These are phyloP conservation scores for Petunia hybrid DNA, from an alignment of 305 asterid species.

Conservation along the genomic window DNA sequence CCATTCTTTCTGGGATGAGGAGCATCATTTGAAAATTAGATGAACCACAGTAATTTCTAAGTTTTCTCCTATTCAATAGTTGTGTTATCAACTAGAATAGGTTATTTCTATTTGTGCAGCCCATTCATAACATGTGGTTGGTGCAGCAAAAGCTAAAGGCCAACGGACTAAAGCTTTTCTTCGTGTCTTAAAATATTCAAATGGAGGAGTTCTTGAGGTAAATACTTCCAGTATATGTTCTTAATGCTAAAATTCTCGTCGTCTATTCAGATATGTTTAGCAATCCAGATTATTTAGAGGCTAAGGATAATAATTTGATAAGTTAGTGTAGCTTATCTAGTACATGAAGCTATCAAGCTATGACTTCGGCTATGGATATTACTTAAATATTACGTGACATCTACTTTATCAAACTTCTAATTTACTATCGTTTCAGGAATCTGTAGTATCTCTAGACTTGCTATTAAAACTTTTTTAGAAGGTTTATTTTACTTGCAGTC, in stretches of 20 bases:
- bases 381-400: background rate
- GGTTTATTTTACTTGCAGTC: background rate
- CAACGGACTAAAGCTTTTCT: slow-evolving; percentile 80
- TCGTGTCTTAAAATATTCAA: slow-evolving; percentile 88
- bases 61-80: background rate
- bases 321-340: slow-evolving; percentile 16
- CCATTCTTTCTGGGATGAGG: background rate
- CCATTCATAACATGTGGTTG: slow-evolving; percentile 25
- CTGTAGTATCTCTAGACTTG: slow-evolving; percentile 6
- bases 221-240: slow-evolving; percentile 20
- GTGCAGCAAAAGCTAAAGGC: slow-evolving; percentile 79
- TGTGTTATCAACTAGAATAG: background rate
- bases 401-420: background rate
- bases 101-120: background rate
- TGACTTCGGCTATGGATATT: background rate
- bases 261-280: background rate
- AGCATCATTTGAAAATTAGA: background rate
- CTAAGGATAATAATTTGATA: background rate
- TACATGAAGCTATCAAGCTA: background rate
- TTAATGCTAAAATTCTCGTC: background rate
- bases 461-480: background rate
- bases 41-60: background rate
- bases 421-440: background rate
- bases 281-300: background rate
- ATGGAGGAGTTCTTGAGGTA: slow-evolving; percentile 95